Percentiles rank a stretch among this genome's conserved stretches.
Evolutionary conservation across 208 protist species (phyloP).

Genomic region (Herpetomonas samuelpessoai): DNA sequence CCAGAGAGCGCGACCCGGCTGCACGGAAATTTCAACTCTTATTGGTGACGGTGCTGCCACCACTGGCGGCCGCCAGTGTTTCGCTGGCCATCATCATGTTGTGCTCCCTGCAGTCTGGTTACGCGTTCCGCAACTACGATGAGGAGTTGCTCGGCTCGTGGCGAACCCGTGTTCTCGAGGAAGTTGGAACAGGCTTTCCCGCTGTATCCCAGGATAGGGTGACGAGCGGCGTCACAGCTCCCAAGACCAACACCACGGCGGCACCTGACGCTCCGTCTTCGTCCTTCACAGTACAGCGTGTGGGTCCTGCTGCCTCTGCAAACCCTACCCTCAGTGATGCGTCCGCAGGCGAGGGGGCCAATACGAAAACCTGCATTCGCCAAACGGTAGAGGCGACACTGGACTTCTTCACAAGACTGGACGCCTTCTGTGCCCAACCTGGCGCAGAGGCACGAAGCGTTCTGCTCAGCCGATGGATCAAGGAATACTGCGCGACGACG

Average conservation of each 20-base stretch:
- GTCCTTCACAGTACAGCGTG: too few relatives aligned
- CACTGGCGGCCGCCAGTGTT: slow-evolving; percentile 21
- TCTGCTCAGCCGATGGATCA: slow-evolving; percentile 25
- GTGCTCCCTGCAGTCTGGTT: slow-evolving; percentile 26
- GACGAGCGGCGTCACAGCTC: too few relatives aligned
- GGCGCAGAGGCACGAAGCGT: slow-evolving; percentile 7
- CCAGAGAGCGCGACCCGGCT: slow-evolving; percentile 14
- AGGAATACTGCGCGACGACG: slow-evolving; percentile 19
- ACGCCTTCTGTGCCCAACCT: slow-evolving; percentile 26
- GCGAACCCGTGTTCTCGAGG: slow-evolving; percentile 27
- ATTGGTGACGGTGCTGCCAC: slow-evolving; percentile 25
- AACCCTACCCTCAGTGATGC: too few relatives aligned
- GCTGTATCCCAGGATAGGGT: too few relatives aligned
- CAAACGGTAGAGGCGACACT: slow-evolving; percentile 21
- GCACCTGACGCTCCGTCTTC: too few relatives aligned
- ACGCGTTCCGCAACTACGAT: slow-evolving; percentile 29
- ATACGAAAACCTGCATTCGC: too few relatives aligned
- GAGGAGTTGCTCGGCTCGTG: slow-evolving; percentile 31
- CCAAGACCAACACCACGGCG: too few relatives aligned
- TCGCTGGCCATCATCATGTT: slow-evolving; percentile 35
- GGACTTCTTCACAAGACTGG: slow-evolving; percentile 29
- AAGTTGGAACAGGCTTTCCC: slow-evolving; percentile 17
- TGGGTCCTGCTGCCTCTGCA: too few relatives aligned
- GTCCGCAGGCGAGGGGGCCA: too few relatives aligned
- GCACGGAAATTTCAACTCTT: slow-evolving; percentile 28